Conservation (phyloP, 352 stramenopile genomes). For the Globisporangium cederbergense region DNA sequence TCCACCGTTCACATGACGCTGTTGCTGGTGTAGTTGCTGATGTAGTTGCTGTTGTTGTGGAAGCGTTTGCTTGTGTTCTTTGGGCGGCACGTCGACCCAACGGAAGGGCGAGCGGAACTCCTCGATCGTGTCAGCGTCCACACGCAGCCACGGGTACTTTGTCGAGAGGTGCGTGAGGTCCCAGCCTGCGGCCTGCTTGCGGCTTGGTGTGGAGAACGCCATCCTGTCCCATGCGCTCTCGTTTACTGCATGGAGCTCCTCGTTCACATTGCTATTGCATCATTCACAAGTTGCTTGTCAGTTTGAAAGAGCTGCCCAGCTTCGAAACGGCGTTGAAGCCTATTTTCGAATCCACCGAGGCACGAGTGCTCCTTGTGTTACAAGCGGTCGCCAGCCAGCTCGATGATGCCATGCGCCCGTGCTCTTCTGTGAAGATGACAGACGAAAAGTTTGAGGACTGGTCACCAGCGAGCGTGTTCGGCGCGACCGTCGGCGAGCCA, state of each 20-base stretch:
- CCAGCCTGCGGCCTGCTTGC: slow-evolving; percentile 22
- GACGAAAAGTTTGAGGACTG: slow-evolving; percentile 28
- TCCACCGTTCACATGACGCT: slow-evolving; percentile 6
- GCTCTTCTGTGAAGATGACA: not conserved
- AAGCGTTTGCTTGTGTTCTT: not conserved
- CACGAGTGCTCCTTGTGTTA: no score
- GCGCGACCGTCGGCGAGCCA: slow-evolving; percentile 12
- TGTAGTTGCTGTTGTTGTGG: slow-evolving; percentile 1
- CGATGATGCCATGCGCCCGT: no score
- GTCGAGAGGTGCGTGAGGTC: slow-evolving; percentile 49
- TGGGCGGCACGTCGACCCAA: slow-evolving; percentile 26
- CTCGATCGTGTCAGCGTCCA: slow-evolving; percentile 54
- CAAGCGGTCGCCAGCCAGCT: not conserved
- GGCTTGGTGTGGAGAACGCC: not conserved
- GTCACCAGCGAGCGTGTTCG: slow-evolving; percentile 47
- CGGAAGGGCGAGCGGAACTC: slow-evolving; percentile 66
- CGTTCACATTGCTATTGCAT: not conserved
- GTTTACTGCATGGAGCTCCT: not conserved
- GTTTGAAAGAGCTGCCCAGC: not conserved
- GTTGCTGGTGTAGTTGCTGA: not conserved
- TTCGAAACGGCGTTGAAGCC: not conserved
- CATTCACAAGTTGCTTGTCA: not conserved
- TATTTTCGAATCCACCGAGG: no score
- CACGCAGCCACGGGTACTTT: slow-evolving; percentile 80
- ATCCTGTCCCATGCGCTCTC: not conserved